phyloP scores from a whole-genome alignment of 208 protist genomes.

The Wallacemonas rigidus region DNA sequence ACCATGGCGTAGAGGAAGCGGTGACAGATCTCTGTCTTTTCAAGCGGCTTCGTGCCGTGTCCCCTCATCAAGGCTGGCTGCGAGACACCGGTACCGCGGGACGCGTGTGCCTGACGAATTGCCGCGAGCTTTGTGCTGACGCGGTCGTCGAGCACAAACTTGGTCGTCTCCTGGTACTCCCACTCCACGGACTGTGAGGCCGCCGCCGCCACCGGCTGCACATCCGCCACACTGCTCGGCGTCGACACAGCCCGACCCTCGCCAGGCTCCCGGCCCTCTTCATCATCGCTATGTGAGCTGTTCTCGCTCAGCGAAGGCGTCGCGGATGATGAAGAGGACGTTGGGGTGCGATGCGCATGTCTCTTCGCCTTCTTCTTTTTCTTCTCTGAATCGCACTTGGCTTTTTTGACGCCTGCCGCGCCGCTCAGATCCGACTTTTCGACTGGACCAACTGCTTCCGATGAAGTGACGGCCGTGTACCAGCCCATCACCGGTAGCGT shows the following conservation, averaged over 20 bases:
- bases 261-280: neutral
- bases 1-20: conserved; percentile 11
- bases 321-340: neutral
- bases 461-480: conserved; percentile 4
- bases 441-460: neutral
- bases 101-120: neutral
- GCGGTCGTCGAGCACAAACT: conserved; percentile 7
- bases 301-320: neutral
- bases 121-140: neutral
- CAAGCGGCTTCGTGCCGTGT: neutral
- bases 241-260: neutral
- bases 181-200: neutral
- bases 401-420: neutral
- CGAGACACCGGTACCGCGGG: neutral
- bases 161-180: neutral
- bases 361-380: neutral
- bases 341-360: neutral
- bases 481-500: neutral
- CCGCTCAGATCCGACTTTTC: neutral
- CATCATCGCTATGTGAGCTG: neutral
- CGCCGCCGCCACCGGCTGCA: neutral
- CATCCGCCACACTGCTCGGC: neutral
- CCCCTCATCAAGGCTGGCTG: neutral
- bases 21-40: neutral
- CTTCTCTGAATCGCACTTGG: neutral